Evolutionary conservation across 116 monocot species (phyloP).

Genomic region (Dioscorea cayenensis): DNA sequence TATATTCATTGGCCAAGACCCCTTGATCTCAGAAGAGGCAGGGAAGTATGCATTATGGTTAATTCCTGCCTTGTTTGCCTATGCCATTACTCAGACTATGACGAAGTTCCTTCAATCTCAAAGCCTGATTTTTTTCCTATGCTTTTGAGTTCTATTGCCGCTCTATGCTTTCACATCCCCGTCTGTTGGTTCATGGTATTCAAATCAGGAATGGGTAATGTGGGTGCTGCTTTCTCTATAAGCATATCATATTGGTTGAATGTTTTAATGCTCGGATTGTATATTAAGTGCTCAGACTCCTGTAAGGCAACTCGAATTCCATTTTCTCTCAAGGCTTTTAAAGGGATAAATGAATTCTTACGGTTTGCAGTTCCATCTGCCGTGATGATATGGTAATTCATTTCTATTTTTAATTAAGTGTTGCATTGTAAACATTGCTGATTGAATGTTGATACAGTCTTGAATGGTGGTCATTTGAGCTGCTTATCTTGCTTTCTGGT

Average conservation of each 20-base stretch:
- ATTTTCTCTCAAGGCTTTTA: conserved; percentile 35
- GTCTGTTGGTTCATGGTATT: conserved; percentile 42
- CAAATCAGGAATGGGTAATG: conserved; percentile 20
- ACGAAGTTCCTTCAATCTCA: conserved; percentile 49
- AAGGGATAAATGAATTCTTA: conserved; percentile 43
- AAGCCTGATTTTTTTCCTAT: conserved; percentile 33
- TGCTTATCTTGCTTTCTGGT: conserved; percentile 57
- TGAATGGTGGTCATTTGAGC: conserved; percentile 75
- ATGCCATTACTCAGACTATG: conserved; percentile 28
- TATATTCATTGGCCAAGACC: conserved; percentile 39
- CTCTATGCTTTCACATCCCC: conserved; percentile 38
- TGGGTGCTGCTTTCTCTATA: conserved; percentile 33
- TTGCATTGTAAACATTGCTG: not conserved
- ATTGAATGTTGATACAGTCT: conserved; percentile 20
- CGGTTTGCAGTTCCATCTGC: conserved; percentile 64
- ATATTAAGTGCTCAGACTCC: conserved; percentile 45
- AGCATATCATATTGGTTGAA: conserved; percentile 61
- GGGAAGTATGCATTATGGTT: conserved; percentile 34
- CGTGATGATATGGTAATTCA: conserved; percentile 74
- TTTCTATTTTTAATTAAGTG: not conserved
- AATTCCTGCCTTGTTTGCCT: conserved; percentile 41
- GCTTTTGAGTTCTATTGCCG: conserved; percentile 22
- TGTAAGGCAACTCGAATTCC: conserved; percentile 55
- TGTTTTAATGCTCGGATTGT: conserved; percentile 44
- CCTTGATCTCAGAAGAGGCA: conserved; percentile 40